Evolutionary conservation across 805 yeast species (phyloP), one percentile per base, ranked within the genome.

Genomic region (Maudiozyma saulgeensis): DNA sequence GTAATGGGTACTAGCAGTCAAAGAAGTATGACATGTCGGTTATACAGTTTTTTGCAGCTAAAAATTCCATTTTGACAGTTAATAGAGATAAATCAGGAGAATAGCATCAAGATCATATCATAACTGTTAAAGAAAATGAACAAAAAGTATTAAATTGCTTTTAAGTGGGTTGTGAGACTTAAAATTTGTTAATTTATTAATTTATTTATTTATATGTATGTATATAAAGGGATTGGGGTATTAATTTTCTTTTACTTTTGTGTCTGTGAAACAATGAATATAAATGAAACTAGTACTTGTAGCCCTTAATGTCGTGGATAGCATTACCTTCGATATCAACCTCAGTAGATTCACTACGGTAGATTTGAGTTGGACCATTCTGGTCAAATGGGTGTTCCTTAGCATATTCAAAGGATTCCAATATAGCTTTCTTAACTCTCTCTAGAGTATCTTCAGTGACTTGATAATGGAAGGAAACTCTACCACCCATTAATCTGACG

Each of bases 391-490:
- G 88, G 54, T 79, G 71, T 44, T 61, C 63, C 55, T 73, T 64
- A 1, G 88, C 76, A 53, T 75, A 70, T 48, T 78, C 74, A 56
- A 68, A 73, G 34, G 83, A 72, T 61, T 83, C 88, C 35, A 70
- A 58, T 18, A 85, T 67, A 2, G 82, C 82, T 43, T 71, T 62
- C 59, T 82, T 83, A 44, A 84, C 71, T 44, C 69, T 71, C 48
- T 79, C 84, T 45, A 82, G 64, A 31, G 84, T 74, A 41, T 74
- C 78, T 28, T 70, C 69, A 21, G 79, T 67, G 49, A 73, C 76
- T 67, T 82, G 89, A 64, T 79, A 81, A 57, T 87, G 96, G 74
- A 89, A 83, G 1, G 95, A 87, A 44, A 90, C 68, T 61, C 97
- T 77, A 46, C 81, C 81, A 45, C 89, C 88, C 77, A 76, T 75